phyloP scores from a whole-genome alignment of 139 green algal species.

The Closterium sp. region DNA sequence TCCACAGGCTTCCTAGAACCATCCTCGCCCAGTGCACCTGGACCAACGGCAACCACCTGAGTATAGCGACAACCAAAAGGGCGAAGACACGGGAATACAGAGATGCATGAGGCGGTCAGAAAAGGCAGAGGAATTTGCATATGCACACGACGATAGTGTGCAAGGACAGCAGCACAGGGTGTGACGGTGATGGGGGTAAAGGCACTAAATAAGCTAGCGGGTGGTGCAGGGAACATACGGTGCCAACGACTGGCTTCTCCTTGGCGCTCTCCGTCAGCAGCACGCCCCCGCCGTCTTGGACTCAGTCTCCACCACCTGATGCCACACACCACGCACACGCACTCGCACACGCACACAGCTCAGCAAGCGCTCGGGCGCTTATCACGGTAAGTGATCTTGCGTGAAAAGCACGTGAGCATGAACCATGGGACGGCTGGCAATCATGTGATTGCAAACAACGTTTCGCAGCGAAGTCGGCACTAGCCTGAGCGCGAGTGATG shows the following conservation, averaged over 20 bases:
- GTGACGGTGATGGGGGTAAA: background rate
- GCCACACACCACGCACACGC: background rate
- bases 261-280: constrained; percentile 73
- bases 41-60: constrained; percentile 54
- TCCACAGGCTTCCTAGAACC: constrained; percentile 30
- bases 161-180: background rate
- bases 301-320: constrained; percentile 62
- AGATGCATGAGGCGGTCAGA: background rate
- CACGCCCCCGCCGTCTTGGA: constrained; percentile 79
- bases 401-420: background rate
- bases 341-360: background rate
- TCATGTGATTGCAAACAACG: too few relatives aligned
- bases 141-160: background rate
- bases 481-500: too few relatives aligned
- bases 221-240: background rate
- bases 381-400: background rate
- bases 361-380: background rate
- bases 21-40: constrained; percentile 48
- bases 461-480: too few relatives aligned
- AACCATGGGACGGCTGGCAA: background rate
- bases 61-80: background rate
- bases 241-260: constrained; percentile 88
- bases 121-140: too few relatives aligned
- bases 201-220: background rate
- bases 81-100: background rate